A percentile compares a stretch with the other conserved stretches of the same genome.
Evolutionary conservation across 2,329 filamentous ascomycete species (phyloP).

Genomic region (Simplicillium sp.): DNA sequence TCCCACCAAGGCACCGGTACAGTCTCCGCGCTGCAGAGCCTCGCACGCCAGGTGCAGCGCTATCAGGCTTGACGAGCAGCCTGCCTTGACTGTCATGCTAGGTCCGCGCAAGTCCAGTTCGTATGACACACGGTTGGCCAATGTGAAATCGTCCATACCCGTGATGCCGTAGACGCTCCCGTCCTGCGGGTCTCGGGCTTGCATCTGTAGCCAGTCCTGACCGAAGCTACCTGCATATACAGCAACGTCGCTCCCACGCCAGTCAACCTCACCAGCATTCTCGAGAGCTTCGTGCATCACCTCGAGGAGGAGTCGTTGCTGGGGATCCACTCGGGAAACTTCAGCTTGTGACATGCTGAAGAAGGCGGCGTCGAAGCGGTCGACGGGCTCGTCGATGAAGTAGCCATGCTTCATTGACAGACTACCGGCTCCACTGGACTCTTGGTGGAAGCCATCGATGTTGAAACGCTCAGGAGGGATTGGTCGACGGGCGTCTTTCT

Average conservation of each 20-base stretch:
- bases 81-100: conserved; percentile 23
- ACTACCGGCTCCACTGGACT: neutral
- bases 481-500: conserved; percentile 4
- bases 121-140: conserved; percentile 21
- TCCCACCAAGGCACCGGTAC: conserved; percentile 18
- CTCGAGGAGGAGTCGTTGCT: conserved; percentile 24
- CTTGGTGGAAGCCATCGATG: conserved; percentile 5
- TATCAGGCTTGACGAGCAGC: conserved; percentile 21
- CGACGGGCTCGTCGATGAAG: conserved; percentile 17
- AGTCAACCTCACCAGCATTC: conserved; percentile 18
- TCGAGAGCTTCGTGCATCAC: conserved; percentile 24
- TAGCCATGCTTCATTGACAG: conserved; percentile 14
- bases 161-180: conserved; percentile 12
- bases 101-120: conserved; percentile 38
- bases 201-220: conserved; percentile 20
- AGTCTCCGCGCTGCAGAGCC: conserved; percentile 16
- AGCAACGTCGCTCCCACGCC: conserved; percentile 20
- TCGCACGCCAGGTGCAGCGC: conserved; percentile 21
- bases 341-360: conserved; percentile 17
- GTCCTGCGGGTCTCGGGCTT: conserved; percentile 12
- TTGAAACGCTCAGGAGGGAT: conserved; percentile 9
- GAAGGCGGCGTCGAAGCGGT: conserved; percentile 16
- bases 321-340: conserved; percentile 22
- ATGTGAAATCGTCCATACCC: conserved; percentile 13
- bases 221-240: conserved; percentile 23